Base-by-base conservation (phyloP, 148 eudicot species). In the Hydrangea macrophylla region DNA sequence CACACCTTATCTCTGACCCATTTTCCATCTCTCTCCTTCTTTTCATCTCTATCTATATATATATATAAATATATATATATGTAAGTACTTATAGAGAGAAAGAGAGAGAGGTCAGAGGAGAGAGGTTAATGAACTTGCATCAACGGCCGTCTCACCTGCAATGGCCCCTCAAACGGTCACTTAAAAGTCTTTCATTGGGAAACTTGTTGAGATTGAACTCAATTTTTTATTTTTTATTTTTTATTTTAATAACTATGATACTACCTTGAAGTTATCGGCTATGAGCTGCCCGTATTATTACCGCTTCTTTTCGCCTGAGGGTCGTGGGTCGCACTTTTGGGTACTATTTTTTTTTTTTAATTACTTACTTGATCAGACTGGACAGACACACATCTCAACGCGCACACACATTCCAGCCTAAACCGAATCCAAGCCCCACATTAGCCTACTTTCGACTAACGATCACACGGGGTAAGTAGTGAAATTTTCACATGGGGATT, bases 1-100 rank as follows among this genome's bases (percentile, higher is more conserved):
- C 84, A 36, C 86, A 78, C 76, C 84, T 79, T 54, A 86, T 58
- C 62, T 86, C 89, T 48, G 93, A 74, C 18, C 68, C 54, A 63
- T 42, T 82, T 68, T 83, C 84, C 62, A 71, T 56, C 59, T 81
- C 86, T 67, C 81, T 79, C 62, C 70, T 75, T 60, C 86, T 79
- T 67, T 84, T 76, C 86, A 80, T 81, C 44, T 79, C 64, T 6
- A 71, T 65, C 58, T 33, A 28, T 68, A 28, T 50, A 25, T 68
- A 3, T 72, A 39, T 61, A 37, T 72, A 50, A n/a, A 58, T 55
- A 63, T 58, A 39, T 25, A 12, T 8, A 45, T 40, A 31, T 48
- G 11, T 8, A 26, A 40, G 39, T 17, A 15, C 6, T 63, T 27
- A 26, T n/a, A 51, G 15, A 55, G 2, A 9, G 58, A 0, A 31